phyloP scores from a whole-genome alignment of 805 yeast species.

The Candida takata region DNA sequence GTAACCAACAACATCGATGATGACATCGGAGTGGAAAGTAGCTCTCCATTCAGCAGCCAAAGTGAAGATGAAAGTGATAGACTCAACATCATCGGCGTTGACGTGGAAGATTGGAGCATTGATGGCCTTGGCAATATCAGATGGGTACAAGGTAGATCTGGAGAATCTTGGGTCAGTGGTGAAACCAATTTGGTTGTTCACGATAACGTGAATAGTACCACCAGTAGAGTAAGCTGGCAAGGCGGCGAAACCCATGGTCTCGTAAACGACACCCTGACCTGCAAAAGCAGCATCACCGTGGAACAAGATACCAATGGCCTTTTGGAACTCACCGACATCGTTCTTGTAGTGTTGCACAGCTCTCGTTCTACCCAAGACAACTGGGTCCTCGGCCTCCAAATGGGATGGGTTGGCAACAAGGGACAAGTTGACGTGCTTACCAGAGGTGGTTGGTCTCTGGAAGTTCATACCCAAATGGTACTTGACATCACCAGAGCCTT shows the following conservation, averaged over 20 bases:
- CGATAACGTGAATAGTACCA: conserved; percentile 94
- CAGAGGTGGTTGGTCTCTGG: conserved; percentile 97
- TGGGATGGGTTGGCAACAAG: conserved; percentile 98
- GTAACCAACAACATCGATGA: conserved; percentile 96
- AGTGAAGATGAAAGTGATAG: conserved; percentile 83
- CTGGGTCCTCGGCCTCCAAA: conserved; percentile 98
- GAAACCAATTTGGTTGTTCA: conserved; percentile 98
- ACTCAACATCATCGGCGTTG: conserved; percentile 96
- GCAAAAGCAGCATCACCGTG: conserved; percentile 99
- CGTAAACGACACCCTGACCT: conserved; percentile 98
- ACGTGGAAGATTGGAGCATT: conserved; percentile 99
- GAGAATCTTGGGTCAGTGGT: conserved; percentile 98
- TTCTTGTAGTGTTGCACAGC: conserved; percentile 88
- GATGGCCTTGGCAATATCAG: conserved; percentile 93
- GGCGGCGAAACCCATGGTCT: conserved; percentile 90
- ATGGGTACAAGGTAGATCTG: conserved; percentile 96
- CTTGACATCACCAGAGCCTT: conserved; percentile 98
- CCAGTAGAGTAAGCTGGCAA: conserved; percentile 96
- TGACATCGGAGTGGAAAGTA: conserved; percentile 92
- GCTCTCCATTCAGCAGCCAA: conserved; percentile 99
- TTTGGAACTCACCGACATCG: conserved; percentile 74
- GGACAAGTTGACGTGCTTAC: conserved; percentile 91
- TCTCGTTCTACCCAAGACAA: conserved; percentile 95
- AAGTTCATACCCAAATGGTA: conserved; percentile 99
- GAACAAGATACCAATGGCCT: conserved; percentile 86